These are phyloP conservation scores for Rhizopogon roseolus DNA, from an alignment of 768 basidiomycete genomes.

Conservation along the genomic window DNA sequence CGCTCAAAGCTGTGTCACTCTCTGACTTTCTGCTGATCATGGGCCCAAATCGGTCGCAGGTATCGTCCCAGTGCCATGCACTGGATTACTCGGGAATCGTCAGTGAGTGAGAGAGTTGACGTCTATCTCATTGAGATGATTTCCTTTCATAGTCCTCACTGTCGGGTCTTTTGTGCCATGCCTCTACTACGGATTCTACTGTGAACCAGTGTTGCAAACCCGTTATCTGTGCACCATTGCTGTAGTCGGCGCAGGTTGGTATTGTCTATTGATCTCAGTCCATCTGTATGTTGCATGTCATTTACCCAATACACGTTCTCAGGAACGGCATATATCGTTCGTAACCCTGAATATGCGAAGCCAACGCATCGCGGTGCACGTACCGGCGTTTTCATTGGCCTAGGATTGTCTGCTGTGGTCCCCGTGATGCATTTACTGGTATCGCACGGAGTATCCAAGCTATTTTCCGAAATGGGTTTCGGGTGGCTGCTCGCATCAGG, in stretches of 20 bases:
- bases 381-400: slow-evolving; percentile 71
- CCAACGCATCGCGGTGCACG: slow-evolving; percentile 73
- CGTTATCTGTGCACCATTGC: slow-evolving; percentile 52
- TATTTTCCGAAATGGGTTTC: slow-evolving; percentile 63
- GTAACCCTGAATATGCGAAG: slow-evolving; percentile 73
- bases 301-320: slow-evolving; percentile 2
- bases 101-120: slow-evolving; percentile 29
- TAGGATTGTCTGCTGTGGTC: slow-evolving; percentile 66
- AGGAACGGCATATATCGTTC: slow-evolving; percentile 73
- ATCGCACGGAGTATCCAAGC: slow-evolving; percentile 50
- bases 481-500: slow-evolving; percentile 67
- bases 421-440: slow-evolving; percentile 65
- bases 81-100: slow-evolving; percentile 82
- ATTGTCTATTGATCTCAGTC: neutral
- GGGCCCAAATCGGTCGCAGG: slow-evolving; percentile 32
- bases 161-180: slow-evolving; percentile 78
- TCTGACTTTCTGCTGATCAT: neutral
- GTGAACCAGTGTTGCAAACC: slow-evolving; percentile 47
- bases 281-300: slow-evolving; percentile 10
- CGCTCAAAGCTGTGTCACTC: neutral
- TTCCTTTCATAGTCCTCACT: slow-evolving; percentile 42
- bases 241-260: slow-evolving; percentile 55
- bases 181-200: slow-evolving; percentile 77
- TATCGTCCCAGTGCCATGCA: slow-evolving; percentile 54
- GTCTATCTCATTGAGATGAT: slow-evolving; percentile 5